These are phyloP conservation scores for Babesia ovis DNA, from an alignment of 169 alveolate species.

Conservation along the genomic window DNA sequence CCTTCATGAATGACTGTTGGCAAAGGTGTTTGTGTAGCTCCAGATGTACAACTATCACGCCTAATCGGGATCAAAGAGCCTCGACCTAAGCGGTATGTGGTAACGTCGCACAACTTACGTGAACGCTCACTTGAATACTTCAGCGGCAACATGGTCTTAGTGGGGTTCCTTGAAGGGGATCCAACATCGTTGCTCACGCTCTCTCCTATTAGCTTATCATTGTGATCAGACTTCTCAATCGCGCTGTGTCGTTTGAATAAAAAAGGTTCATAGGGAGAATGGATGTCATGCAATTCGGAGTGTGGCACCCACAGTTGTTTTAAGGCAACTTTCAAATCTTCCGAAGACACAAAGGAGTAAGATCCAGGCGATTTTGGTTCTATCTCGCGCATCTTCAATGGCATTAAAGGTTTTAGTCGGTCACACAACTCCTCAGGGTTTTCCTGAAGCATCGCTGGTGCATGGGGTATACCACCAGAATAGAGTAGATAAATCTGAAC, in stretches of 20 bases:
- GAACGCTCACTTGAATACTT: not conserved
- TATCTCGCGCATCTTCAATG: not conserved
- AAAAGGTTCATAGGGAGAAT: no score
- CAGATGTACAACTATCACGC: no score
- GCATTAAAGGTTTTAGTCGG: conserved; percentile 5
- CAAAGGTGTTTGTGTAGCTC: no score
- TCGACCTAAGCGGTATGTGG: not conserved
- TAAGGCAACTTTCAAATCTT: not conserved
- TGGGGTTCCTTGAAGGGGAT: no score
- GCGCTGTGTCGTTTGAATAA: no score
- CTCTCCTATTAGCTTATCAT: no score
- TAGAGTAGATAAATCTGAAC: conserved; percentile 13
- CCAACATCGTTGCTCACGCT: no score
- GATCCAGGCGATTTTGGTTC: not conserved
- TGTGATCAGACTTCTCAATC: no score
- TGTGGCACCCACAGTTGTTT: not conserved
- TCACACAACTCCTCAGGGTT: conserved; percentile 14
- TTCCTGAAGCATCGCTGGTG: not conserved
- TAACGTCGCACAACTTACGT: not conserved
- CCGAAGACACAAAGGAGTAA: not conserved
- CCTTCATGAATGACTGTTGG: no score
- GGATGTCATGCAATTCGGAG: not conserved
- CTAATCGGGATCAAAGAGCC: not conserved
- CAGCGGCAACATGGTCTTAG: no score
- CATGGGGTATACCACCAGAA: not conserved